Evolutionary conservation across 768 basidiomycete species (phyloP).

Genomic region (Amanita inopinata): DNA sequence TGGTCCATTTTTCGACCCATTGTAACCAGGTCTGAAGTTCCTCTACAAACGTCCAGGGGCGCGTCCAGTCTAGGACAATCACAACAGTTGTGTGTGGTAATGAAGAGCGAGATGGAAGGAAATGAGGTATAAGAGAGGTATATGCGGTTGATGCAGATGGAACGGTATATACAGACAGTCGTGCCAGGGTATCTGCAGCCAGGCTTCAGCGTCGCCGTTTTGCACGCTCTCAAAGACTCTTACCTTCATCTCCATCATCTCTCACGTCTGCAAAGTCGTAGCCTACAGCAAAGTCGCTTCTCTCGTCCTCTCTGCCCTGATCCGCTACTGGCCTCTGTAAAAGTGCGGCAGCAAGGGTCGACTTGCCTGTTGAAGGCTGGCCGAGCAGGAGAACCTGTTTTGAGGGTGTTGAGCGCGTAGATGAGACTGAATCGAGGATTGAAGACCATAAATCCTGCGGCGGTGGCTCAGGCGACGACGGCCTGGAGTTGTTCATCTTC

Average conservation of each 20-base stretch:
- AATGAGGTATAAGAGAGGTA: constrained; percentile 64
- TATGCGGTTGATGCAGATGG: constrained; percentile 71
- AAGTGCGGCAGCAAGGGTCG: constrained; percentile 58
- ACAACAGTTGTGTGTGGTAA: constrained; percentile 69
- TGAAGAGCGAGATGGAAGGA: constrained; percentile 60
- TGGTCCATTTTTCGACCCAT: constrained; percentile 80
- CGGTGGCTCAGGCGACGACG: constrained; percentile 63
- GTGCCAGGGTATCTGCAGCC: constrained; percentile 69
- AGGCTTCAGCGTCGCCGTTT: constrained; percentile 1
- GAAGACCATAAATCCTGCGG: constrained; percentile 87
- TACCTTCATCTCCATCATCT: constrained; percentile 93
- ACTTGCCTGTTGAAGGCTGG: constrained; percentile 71
- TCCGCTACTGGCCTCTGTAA: constrained; percentile 56
- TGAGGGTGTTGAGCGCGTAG: constrained; percentile 69
- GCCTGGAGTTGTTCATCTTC: constrained; percentile 39
- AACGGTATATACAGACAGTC: constrained; percentile 86
- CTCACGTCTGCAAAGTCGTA: constrained; percentile 88
- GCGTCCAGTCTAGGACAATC: constrained; percentile 92
- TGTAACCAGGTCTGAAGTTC: constrained; percentile 77
- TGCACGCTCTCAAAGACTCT: constrained; percentile 16
- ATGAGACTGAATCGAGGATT: constrained; percentile 82
- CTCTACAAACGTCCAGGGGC: constrained; percentile 83
- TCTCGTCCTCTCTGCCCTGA: constrained; percentile 47
- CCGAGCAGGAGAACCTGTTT: constrained; percentile 86
- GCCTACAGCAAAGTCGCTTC: constrained; percentile 75